Percentiles rank a stretch among this genome's conserved stretches.
phyloP scores from a whole-genome alignment of 352 stramenopile species.

The Phytophthora brassicae region DNA sequence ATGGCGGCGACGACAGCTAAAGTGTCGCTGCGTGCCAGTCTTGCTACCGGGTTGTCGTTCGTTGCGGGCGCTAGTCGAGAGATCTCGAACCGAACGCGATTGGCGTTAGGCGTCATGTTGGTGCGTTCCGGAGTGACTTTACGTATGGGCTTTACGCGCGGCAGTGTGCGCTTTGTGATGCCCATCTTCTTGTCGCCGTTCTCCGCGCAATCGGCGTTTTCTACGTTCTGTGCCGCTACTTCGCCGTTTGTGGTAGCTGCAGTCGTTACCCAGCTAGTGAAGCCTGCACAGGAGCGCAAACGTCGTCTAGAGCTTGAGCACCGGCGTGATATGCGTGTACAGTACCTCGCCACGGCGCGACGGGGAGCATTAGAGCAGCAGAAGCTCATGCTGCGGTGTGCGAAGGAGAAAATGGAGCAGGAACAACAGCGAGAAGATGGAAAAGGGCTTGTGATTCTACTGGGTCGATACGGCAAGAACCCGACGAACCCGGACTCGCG shows the following conservation, averaged over 20 bases:
- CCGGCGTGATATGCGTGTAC: conserved; percentile 44
- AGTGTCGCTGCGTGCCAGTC: conserved; percentile 51
- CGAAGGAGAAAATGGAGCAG: conserved; percentile 57
- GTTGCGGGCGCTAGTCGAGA: conserved; percentile 54
- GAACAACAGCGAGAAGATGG: conserved; percentile 46
- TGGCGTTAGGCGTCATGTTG: conserved; percentile 65
- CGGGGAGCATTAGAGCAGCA: conserved; percentile 67
- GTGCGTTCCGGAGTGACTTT: conserved; percentile 60
- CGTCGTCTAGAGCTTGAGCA: conserved; percentile 51
- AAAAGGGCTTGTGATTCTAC: conserved; percentile 68
- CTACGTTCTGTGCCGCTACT: conserved; percentile 75
- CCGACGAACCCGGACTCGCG: conserved; percentile 53
- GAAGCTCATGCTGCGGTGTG: conserved; percentile 66
- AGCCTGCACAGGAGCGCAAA: conserved; percentile 63
- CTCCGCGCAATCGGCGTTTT: conserved; percentile 61
- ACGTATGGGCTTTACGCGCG: conserved; percentile 70
- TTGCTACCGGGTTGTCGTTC: conserved; percentile 52
- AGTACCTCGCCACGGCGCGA: conserved; percentile 60
- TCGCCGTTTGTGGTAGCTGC: conserved; percentile 69
- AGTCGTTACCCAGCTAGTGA: conserved; percentile 64
- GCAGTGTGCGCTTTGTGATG: conserved; percentile 80
- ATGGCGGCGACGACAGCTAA: conserved; percentile 46
- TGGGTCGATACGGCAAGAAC: conserved; percentile 77
- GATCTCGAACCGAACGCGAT: conserved; percentile 55
- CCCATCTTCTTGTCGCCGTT: conserved; percentile 83